phyloP scores from a whole-genome alignment of 306 rosid species.

The Casuarina cunninghamiana region DNA sequence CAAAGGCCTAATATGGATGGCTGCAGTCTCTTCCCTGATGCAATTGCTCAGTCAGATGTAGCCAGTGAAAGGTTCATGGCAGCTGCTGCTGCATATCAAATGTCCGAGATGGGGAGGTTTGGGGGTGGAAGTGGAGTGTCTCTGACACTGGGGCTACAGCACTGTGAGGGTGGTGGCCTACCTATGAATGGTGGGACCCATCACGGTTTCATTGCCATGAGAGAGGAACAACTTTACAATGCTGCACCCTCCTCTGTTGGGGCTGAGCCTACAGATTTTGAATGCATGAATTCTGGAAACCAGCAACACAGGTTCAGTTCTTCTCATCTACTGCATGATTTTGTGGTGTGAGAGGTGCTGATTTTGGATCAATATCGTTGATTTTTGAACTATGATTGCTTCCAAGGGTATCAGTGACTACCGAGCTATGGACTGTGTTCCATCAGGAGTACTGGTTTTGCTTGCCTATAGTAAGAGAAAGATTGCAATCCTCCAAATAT shows the following conservation, averaged over 20 bases:
- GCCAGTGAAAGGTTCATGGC: slow-evolving; percentile 47
- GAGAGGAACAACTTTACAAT: slow-evolving; percentile 55
- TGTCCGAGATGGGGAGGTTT: slow-evolving; percentile 59
- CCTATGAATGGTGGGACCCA: slow-evolving; percentile 48
- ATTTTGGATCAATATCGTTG: slow-evolving; percentile 21
- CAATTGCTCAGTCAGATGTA: slow-evolving; percentile 44
- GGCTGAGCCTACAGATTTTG: slow-evolving; percentile 54
- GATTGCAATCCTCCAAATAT: slow-evolving; percentile 31
- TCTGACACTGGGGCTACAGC: slow-evolving; percentile 78
- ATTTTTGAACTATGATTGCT: neutral
- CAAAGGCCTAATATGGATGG: slow-evolving; percentile 48
- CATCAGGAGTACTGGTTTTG: slow-evolving; percentile 16
- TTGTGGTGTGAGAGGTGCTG: slow-evolving; percentile 48
- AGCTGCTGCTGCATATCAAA: slow-evolving; percentile 51
- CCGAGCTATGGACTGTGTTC: neutral
- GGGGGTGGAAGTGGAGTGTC: slow-evolving; percentile 59
- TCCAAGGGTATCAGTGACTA: neutral
- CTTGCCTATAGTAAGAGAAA: slow-evolving; percentile 34
- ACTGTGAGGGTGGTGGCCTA: slow-evolving; percentile 58
- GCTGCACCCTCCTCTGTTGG: slow-evolving; percentile 49
- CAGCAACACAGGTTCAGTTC: slow-evolving; percentile 57
- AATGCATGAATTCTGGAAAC: slow-evolving; percentile 49
- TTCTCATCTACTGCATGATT: slow-evolving; percentile 58
- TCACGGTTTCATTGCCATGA: slow-evolving; percentile 52
- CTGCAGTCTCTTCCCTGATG: slow-evolving; percentile 41